These are phyloP conservation scores for Pelagomonas calceolata DNA, from an alignment of 108 stramenopile genomes.

Conservation along the genomic window DNA sequence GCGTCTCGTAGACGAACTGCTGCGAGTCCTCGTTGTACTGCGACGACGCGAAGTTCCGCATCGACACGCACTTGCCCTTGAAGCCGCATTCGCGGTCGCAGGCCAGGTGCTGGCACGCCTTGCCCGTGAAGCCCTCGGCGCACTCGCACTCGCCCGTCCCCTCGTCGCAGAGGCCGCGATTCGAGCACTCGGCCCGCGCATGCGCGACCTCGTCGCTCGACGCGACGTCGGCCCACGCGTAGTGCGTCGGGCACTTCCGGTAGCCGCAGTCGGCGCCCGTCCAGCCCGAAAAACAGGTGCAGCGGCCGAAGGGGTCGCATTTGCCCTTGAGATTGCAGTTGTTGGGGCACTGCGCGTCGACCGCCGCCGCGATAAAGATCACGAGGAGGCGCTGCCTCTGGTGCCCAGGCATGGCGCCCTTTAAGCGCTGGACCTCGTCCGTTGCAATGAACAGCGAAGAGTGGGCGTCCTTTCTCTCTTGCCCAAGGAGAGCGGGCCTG, in stretches of 20 bases:
- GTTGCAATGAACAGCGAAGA: too few relatives aligned
- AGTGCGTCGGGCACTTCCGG: conserved; percentile 10
- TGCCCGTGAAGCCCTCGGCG: conserved; percentile 32
- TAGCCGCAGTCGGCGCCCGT: conserved; percentile 31
- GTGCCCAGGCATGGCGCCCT: too few relatives aligned
- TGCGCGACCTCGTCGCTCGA: conserved; percentile 13
- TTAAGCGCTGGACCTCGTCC: too few relatives aligned
- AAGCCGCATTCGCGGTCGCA: conserved; percentile 24
- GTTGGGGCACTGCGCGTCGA: background rate
- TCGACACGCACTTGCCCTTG: conserved; percentile 7
- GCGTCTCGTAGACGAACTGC: conserved; percentile 2
- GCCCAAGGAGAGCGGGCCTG: too few relatives aligned
- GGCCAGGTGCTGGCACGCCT: conserved; percentile 28
- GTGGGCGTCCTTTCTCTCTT: too few relatives aligned
- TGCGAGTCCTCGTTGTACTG: background rate
- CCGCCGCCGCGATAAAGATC: too few relatives aligned
- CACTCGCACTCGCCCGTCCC: conserved; percentile 26
- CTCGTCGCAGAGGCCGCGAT: conserved; percentile 19
- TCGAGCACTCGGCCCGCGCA: conserved; percentile 9
- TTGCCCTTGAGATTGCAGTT: background rate
- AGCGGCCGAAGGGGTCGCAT: conserved; percentile 19
- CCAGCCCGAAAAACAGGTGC: conserved; percentile 24
- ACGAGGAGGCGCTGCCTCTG: too few relatives aligned
- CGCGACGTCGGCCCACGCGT: conserved; percentile 26
- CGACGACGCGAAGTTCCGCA: conserved; percentile 3